A percentile compares a stretch with the other conserved stretches of the same genome.
These are phyloP conservation scores for Suhomyces terraborum DNA, from an alignment of 1,139 yeast genomes.

Conservation along the genomic window DNA sequence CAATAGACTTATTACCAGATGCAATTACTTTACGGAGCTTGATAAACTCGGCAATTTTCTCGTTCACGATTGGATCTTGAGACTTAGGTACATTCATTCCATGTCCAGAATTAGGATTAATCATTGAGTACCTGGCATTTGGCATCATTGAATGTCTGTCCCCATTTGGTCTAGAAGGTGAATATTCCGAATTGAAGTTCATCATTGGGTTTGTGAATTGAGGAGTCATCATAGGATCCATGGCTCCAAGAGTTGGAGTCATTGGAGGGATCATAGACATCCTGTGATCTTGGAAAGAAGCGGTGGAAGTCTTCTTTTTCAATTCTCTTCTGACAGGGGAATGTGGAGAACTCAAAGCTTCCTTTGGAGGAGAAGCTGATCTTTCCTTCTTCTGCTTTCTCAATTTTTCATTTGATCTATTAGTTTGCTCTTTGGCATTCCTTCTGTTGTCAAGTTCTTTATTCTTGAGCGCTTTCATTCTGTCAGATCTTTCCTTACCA, in stretches of 20 bases:
- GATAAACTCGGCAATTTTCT: constrained; percentile 40
- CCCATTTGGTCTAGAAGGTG: constrained; percentile 8
- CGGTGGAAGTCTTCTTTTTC: constrained; percentile 12
- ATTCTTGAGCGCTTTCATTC: constrained; percentile 16
- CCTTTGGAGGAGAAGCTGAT: constrained; percentile 12
- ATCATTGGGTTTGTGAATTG: constrained; percentile 25
- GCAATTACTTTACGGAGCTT: constrained; percentile 42
- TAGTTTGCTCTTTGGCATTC: constrained; percentile 1
- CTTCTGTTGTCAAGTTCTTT: constrained; percentile 4
- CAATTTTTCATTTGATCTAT: constrained; percentile 5
- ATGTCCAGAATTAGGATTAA: constrained; percentile 4
- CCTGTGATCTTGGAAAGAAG: constrained; percentile 18
- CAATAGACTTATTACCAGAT: constrained; percentile 47
- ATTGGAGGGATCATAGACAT: constrained; percentile 17
- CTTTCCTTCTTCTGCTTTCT: constrained; percentile 12
- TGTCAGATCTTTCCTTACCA: constrained; percentile 23
- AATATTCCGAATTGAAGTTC: constrained; percentile 25
- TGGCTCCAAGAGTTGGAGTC: constrained; percentile 13
- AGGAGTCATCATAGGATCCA: constrained; percentile 16
- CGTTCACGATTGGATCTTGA: constrained; percentile 25
- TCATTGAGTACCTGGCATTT: constrained; percentile 13
- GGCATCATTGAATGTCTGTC: constrained; percentile 24
- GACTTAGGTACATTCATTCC: constrained; percentile 14
- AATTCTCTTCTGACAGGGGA: constrained; percentile 10
- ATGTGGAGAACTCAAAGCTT: constrained; percentile 9